Conservation (phyloP, 2,329 filamentous ascomycete species). For the Achaetomium macrosporum region DNA sequence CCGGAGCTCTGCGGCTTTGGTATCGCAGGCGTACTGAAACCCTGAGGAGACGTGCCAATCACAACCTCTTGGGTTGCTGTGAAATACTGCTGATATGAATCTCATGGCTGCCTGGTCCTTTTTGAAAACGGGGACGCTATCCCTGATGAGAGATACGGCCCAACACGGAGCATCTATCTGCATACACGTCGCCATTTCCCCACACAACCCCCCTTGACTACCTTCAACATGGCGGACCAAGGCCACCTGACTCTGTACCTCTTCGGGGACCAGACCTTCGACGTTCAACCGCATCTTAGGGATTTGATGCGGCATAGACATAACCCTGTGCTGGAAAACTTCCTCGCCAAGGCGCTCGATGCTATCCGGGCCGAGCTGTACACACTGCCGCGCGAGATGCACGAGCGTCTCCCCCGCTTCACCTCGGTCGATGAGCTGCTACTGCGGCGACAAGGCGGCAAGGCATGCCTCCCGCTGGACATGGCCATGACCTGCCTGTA, state of each 20-base stretch:
- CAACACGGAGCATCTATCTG: no score
- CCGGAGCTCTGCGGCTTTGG: no score
- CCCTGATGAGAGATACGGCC: no score
- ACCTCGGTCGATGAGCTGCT: constrained; percentile 10
- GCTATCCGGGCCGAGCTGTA: constrained; percentile 7
- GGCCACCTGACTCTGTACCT: constrained; percentile 3
- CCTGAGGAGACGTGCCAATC: no score
- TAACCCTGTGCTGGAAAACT: neutral
- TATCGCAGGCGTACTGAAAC: no score
- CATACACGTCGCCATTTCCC: no score
- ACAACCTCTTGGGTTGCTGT: no score
- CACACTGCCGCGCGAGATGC: neutral
- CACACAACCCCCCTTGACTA: no score
- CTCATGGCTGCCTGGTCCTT: no score
- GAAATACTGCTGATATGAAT: no score
- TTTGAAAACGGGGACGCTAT: no score
- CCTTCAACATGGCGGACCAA: neutral
- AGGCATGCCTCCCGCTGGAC: constrained; percentile 1
- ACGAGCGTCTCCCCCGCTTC: constrained; percentile 4
- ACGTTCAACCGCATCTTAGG: constrained; percentile 6
- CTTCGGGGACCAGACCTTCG: constrained; percentile 12
- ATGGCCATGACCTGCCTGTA: constrained; percentile 9
- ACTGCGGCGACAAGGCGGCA: neutral
- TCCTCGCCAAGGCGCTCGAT: constrained; percentile 7
- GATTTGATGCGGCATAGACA: neutral